Conservation (phyloP, 1,284 basidiomycete genomes). For the Sporisorium graminicola region DNA sequence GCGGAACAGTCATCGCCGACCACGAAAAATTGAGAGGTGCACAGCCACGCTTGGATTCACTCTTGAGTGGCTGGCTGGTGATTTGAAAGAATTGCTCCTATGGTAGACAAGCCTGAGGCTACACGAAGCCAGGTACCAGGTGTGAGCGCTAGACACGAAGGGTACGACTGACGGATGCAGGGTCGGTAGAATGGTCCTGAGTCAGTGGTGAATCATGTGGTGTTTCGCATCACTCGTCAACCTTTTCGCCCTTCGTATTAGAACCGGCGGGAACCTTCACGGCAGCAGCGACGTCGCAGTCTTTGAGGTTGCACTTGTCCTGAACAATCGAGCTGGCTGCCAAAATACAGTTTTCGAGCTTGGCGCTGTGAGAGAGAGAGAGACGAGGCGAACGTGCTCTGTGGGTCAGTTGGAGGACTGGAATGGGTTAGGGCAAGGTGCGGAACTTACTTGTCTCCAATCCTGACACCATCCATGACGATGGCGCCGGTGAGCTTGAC, state of each 20-base stretch:
- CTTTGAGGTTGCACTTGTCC: conserved; percentile 80
- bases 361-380: conserved; percentile 75
- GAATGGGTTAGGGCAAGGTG: neutral
- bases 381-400: conserved; percentile 8
- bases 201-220: no score
- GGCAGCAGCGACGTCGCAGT: conserved; percentile 88
- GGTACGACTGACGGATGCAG: no score
- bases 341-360: conserved; percentile 88
- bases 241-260: conserved; percentile 63
- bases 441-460: conserved; percentile 83
- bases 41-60: no score
- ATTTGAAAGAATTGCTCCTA: no score
- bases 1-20: no score
- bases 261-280: conserved; percentile 76
- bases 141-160: no score
- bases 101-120: no score
- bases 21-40: no score
- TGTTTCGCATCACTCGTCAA: conserved; percentile 39
- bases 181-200: no score
- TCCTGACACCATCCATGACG: conserved; percentile 86
- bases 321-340: conserved; percentile 86
- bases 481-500: conserved; percentile 88
- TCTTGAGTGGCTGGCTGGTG: no score
- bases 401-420: neutral
- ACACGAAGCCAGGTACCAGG: no score